These are phyloP conservation scores for Nothophaeocryptopus gaeumannii DNA, from an alignment of 2,329 filamentous ascomycete genomes.

Conservation along the genomic window DNA sequence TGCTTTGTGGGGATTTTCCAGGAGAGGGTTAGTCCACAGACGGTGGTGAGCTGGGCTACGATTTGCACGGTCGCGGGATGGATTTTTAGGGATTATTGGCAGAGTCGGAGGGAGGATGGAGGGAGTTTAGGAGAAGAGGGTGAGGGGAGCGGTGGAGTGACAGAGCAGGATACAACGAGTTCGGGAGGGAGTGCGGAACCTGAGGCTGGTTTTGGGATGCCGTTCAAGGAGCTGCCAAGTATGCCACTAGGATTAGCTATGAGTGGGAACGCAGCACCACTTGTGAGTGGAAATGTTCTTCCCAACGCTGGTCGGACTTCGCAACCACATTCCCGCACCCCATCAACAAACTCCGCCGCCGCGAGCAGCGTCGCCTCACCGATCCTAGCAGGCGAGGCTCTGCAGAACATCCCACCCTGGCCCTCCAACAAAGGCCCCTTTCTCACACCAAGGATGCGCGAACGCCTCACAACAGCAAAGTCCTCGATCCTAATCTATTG, in stretches of 20 bases:
- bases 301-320: too few species aligned
- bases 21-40: conserved; percentile 82
- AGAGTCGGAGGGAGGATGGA: conserved; percentile 64
- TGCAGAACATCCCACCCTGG: conserved; percentile 18
- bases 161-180: conserved; percentile 16
- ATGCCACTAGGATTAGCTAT: background rate
- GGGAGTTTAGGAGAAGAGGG: conserved; percentile 37
- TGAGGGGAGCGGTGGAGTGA: conserved; percentile 3
- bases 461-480: conserved; percentile 77
- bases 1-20: conserved; percentile 90
- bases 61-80: conserved; percentile 81
- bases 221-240: conserved; percentile 18
- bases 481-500: conserved; percentile 91
- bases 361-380: background rate
- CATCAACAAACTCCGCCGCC: conserved; percentile 8
- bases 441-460: conserved; percentile 56
- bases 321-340: background rate
- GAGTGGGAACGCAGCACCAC: too few species aligned
- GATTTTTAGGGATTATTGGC: conserved; percentile 89
- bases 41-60: conserved; percentile 81
- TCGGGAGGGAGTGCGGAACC: conserved; percentile 21
- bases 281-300: too few species aligned
- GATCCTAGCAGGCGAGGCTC: background rate
- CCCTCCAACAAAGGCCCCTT: conserved; percentile 29
- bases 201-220: conserved; percentile 21